Conservation (phyloP, 2,329 filamentous ascomycete species). For the Colletotrichum noveboracense region DNA sequence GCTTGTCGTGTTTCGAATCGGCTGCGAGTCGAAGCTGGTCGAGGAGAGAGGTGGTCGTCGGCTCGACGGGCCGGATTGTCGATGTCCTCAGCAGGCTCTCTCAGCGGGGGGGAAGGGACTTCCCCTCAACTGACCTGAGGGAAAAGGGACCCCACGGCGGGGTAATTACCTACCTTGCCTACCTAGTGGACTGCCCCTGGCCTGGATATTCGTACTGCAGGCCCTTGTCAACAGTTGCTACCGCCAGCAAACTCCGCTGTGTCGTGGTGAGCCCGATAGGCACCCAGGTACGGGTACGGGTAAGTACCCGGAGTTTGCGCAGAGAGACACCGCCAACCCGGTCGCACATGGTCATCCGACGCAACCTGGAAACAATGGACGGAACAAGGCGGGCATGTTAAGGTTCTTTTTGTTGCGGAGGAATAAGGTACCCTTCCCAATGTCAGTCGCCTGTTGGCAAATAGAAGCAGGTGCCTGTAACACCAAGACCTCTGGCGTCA, state of each 20-base stretch:
- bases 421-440: not conserved
- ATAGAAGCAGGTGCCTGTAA: not conserved
- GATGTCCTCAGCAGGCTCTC: not conserved
- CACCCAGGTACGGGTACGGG: not conserved
- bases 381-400: not conserved
- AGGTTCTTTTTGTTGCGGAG: not conserved
- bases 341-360: not conserved
- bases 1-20: slow-evolving; percentile 15
- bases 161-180: not conserved
- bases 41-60: slow-evolving; percentile 22
- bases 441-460: not conserved
- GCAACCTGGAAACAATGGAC: not conserved
- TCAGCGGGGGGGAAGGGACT: not conserved
- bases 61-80: slow-evolving; percentile 40
- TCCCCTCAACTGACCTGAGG: not conserved
- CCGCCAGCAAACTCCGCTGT: not conserved
- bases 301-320: not conserved
- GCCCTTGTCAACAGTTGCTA: not conserved
- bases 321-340: not conserved
- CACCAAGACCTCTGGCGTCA: not conserved
- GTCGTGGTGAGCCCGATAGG: not conserved
- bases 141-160: slow-evolving; percentile 21
- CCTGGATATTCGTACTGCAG: not conserved
- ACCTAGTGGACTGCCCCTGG: not conserved
- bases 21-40: not conserved